Percentiles rank a stretch among this genome's conserved stretches.
Conservation (phyloP, 2,329 filamentous ascomycete genomes). For the Ophioceras dolichostomum region DNA sequence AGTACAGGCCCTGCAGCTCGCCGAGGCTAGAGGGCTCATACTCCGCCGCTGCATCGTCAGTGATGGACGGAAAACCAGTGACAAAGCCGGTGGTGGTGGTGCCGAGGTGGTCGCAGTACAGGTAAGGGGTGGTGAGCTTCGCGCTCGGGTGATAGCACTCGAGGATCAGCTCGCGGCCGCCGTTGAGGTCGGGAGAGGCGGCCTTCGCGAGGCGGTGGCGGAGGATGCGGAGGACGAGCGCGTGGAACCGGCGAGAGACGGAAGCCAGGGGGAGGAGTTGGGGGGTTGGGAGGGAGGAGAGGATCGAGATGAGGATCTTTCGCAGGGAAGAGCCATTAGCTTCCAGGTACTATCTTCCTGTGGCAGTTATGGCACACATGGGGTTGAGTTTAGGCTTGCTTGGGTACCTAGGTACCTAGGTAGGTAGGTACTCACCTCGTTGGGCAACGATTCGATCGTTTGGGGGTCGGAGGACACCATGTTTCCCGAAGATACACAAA, state of each 20-base stretch:
- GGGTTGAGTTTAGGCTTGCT: background rate
- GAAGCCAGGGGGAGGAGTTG: conserved; percentile 13
- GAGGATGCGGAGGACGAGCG: conserved; percentile 14
- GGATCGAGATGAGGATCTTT: conserved; percentile 19
- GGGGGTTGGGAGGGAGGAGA: conserved; percentile 14
- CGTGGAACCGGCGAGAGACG: conserved; percentile 18
- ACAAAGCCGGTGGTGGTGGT: conserved; percentile 39
- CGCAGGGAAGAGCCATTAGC: background rate
- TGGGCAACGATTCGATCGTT: conserved; percentile 7
- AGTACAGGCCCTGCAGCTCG: conserved; percentile 49
- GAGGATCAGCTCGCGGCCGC: conserved; percentile 54
- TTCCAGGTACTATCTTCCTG: no score
- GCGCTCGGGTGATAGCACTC: conserved; percentile 67
- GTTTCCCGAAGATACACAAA: no score
- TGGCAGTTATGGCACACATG: background rate
- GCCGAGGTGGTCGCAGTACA: conserved; percentile 53
- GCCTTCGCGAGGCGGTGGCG: conserved; percentile 25
- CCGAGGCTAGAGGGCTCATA: conserved; percentile 13
- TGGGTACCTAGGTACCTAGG: no score
- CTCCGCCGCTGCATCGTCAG: conserved; percentile 24
- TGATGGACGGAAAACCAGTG: conserved; percentile 23
- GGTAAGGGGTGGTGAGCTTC: conserved; percentile 54
- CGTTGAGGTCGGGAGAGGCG: conserved; percentile 27
- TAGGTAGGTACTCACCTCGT: conserved; percentile 7
- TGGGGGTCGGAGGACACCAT: conserved; percentile 5